Conservation (phyloP, 305 asterid species). For the Ruellia speciosa region DNA sequence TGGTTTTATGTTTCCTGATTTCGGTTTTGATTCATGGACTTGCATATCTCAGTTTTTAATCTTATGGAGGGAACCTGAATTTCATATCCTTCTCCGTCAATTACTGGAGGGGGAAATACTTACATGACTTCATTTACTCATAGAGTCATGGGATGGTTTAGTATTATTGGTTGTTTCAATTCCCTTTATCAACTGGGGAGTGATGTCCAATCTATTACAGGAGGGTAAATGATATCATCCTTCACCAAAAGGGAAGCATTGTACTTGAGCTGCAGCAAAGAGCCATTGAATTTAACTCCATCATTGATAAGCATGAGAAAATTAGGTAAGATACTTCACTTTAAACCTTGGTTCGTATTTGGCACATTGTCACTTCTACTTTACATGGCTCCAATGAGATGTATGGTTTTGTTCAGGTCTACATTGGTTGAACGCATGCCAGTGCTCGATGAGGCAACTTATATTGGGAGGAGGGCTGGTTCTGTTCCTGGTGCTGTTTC, state of each 20-base stretch:
- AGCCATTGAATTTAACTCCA: conserved; percentile 80
- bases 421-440: conserved; percentile 93
- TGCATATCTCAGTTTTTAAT: conserved; percentile 15
- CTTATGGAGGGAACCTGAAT: conserved; percentile 3
- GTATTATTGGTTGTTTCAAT: conserved; percentile 6
- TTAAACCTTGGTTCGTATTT: conserved; percentile 14
- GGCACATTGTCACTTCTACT: conserved; percentile 8
- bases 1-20: background rate
- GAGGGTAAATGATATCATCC: conserved; percentile 65
- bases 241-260: conserved; percentile 65
- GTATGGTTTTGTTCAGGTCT: conserved; percentile 47
- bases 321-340: conserved; percentile 47
- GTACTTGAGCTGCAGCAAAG: conserved; percentile 97
- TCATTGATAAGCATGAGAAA: conserved; percentile 66
- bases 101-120: no score
- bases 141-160: conserved; percentile 1
- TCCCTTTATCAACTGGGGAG: conserved; percentile 15
- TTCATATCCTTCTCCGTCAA: conserved; percentile 11
- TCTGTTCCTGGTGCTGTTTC: conserved; percentile 65
- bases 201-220: conserved; percentile 34
- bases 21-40: conserved; percentile 18
- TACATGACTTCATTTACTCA: background rate
- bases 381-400: conserved; percentile 21
- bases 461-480: conserved; percentile 75
- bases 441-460: conserved; percentile 85